These are phyloP conservation scores for Rhizopus arrhizus DNA, from an alignment of 371 early-diverging fungal species.

Conservation along the genomic window DNA sequence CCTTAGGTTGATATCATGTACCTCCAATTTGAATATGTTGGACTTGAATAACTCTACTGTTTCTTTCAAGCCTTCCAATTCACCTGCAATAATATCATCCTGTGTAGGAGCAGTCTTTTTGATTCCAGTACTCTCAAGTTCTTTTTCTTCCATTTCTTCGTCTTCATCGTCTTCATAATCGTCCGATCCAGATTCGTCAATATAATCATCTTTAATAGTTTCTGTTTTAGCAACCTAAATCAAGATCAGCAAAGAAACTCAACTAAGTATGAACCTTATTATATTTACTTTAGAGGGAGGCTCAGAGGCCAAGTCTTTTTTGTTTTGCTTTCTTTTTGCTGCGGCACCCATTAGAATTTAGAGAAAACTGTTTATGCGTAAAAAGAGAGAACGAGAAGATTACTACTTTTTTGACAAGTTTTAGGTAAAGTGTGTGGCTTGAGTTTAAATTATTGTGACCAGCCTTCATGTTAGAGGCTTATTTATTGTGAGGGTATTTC, in stretches of 20 bases:
- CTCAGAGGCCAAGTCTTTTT: constrained; percentile 1
- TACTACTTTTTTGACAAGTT: neutral
- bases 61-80: constrained; percentile 83
- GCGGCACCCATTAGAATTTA: constrained; percentile 8
- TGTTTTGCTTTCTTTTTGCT: constrained; percentile 31
- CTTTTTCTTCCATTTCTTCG: constrained; percentile 32
- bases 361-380: neutral
- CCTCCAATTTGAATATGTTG: constrained; percentile 90
- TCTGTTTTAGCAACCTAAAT: constrained; percentile 19
- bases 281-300: constrained; percentile 11
- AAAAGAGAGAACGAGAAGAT: neutral
- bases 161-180: constrained; percentile 52
- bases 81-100: constrained; percentile 70
- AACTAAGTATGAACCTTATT: no score
- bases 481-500: neutral
- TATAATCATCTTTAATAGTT: constrained; percentile 45
- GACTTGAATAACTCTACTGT: constrained; percentile 85
- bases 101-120: constrained; percentile 36
- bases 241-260: neutral
- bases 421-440: neutral
- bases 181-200: constrained; percentile 45
- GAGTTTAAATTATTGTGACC: constrained; percentile 5
- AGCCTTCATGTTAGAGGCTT: neutral
- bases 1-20: constrained; percentile 14
- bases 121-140: constrained; percentile 41